These are phyloP conservation scores for Phalaenopsis hybrid DNA, from an alignment of 116 monocot species.

Conservation along the genomic window DNA sequence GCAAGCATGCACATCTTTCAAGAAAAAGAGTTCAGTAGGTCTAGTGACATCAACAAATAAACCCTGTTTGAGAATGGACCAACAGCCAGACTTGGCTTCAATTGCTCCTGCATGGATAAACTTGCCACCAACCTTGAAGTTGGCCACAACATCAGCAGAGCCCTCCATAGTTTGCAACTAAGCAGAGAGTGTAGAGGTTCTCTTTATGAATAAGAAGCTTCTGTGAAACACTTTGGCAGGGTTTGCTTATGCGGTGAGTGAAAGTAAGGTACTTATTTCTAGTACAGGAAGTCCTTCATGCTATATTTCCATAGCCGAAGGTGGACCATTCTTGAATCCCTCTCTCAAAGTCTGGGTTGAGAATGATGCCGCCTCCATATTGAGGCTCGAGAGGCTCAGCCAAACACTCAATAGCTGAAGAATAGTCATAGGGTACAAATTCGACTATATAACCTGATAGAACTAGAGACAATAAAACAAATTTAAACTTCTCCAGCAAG, in stretches of 20 bases:
- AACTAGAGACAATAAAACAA: too few species aligned
- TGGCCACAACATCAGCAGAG: slow-evolving; percentile 16
- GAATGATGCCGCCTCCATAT: slow-evolving; percentile 65
- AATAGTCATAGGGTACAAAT: slow-evolving; percentile 45
- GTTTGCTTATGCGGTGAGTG: slow-evolving; percentile 7
- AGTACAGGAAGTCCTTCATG: slow-evolving; percentile 9
- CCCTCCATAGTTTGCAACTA: slow-evolving; percentile 55
- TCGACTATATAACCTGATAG: slow-evolving; percentile 5
- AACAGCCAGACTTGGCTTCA: slow-evolving; percentile 52
- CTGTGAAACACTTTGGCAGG: slow-evolving; percentile 17
- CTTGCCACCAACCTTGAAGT: slow-evolving; percentile 28
- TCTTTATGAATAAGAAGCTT: slow-evolving; percentile 36
- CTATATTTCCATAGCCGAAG: slow-evolving; percentile 24
- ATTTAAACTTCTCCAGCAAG: too few species aligned
- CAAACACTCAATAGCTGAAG: slow-evolving; percentile 58
- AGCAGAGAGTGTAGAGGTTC: slow-evolving; percentile 69
- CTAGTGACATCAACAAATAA: slow-evolving; percentile 39
- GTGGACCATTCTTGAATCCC: slow-evolving; percentile 42
- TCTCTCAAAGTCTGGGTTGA: slow-evolving; percentile 52
- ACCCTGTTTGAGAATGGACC: slow-evolving; percentile 92
- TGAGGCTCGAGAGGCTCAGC: slow-evolving; percentile 45
- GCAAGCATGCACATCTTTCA: too few species aligned
- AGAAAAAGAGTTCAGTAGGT: slow-evolving; percentile 44
- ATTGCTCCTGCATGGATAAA: slow-evolving; percentile 41
- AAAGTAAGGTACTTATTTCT: slow-evolving; percentile 40